Conservation (phyloP, 345 rosid species). For the Viola odorata region DNA sequence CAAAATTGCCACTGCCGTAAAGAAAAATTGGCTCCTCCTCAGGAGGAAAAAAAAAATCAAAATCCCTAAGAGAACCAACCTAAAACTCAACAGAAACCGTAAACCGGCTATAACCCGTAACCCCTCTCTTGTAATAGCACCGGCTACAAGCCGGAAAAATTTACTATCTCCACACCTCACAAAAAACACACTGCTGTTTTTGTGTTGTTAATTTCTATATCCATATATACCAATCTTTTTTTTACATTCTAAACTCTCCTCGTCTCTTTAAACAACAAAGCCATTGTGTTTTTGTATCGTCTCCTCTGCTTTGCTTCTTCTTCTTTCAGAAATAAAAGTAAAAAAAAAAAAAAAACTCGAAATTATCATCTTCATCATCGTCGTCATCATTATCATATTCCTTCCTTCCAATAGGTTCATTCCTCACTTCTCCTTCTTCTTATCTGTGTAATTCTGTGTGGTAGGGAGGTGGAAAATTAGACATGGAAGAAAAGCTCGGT, state of each 20-base stretch:
- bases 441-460: not conserved
- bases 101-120: slow-evolving; percentile 51
- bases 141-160: slow-evolving; percentile 36
- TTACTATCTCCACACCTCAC: slow-evolving; percentile 14
- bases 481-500: not conserved
- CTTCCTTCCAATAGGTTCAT: not conserved
- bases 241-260: not conserved
- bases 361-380: not conserved
- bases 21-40: not conserved
- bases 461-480: slow-evolving; percentile 12
- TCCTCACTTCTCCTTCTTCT: not conserved
- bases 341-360: not conserved
- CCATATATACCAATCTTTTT: not conserved
- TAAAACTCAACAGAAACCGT: not conserved
- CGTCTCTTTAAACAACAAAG: not conserved
- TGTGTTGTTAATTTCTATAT: not conserved
- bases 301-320: not conserved
- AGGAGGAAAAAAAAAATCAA: not conserved
- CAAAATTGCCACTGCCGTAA: slow-evolving; percentile 4
- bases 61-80: slow-evolving; percentile 10
- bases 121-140: slow-evolving; percentile 12
- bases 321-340: not conserved
- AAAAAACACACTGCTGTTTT: not conserved
- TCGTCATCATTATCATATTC: not conserved
- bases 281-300: not conserved